phyloP scores from a whole-genome alignment of 2,329 filamentous ascomycete genomes.

The Claviceps capensis region DNA sequence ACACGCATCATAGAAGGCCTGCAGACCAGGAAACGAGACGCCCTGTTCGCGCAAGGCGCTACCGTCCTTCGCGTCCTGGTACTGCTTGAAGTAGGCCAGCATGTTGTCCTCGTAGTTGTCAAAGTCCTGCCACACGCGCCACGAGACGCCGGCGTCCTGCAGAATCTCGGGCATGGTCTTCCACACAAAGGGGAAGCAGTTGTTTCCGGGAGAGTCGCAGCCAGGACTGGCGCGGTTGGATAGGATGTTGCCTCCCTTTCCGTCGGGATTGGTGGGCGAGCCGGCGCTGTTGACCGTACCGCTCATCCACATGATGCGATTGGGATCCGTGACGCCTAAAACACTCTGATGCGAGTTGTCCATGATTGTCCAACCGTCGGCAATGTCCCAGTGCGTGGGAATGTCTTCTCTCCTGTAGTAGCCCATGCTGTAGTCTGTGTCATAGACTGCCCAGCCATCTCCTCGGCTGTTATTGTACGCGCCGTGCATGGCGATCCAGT shows the following conservation, averaged over 20 bases:
- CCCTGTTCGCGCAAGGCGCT: slow-evolving; percentile 7
- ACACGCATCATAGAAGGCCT: slow-evolving; percentile 34
- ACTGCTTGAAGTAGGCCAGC: slow-evolving; percentile 26
- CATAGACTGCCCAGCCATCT: slow-evolving; percentile 30
- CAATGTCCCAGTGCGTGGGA: slow-evolving; percentile 39
- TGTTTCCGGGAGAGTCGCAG: slow-evolving; percentile 28
- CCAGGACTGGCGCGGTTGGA: slow-evolving; percentile 7
- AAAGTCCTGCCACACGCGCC: slow-evolving; percentile 34
- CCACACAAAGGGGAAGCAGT: slow-evolving; percentile 39
- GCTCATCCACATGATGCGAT: slow-evolving; percentile 22
- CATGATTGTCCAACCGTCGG: slow-evolving; percentile 34
- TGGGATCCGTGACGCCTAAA: slow-evolving; percentile 28
- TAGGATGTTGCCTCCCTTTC: slow-evolving; percentile 31
- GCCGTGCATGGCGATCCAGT: slow-evolving; percentile 35
- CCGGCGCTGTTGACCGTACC: slow-evolving; percentile 37
- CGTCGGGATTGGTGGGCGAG: slow-evolving; percentile 12
- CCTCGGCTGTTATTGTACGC: slow-evolving; percentile 35
- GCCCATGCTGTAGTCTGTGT: slow-evolving; percentile 22
- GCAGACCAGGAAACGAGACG: slow-evolving; percentile 30
- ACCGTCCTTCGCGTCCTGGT: slow-evolving; percentile 7
- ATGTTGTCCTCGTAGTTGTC: slow-evolving; percentile 40
- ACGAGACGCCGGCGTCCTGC: slow-evolving; percentile 32
- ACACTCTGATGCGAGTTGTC: slow-evolving; percentile 10
- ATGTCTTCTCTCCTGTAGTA: slow-evolving; percentile 36
- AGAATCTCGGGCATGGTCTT: slow-evolving; percentile 35